Percentiles rank a stretch among this genome's conserved stretches.
Evolutionary conservation across 768 basidiomycete genomes (phyloP).

Genomic region (Fomitopsis pulvina): DNA sequence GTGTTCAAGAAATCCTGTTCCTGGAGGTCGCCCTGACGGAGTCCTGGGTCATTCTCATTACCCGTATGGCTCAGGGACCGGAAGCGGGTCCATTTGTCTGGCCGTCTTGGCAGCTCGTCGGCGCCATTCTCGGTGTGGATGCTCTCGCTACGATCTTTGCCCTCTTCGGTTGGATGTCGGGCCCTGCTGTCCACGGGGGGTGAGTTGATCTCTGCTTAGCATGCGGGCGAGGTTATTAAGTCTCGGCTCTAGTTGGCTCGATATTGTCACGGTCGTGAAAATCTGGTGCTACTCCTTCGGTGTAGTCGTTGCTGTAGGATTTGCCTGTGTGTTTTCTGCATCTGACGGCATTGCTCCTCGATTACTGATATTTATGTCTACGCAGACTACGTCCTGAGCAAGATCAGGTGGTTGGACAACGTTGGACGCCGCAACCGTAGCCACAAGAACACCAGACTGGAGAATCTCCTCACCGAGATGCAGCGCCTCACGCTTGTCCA

Average conservation of each 20-base stretch:
- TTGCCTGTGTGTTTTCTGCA: conserved; percentile 21
- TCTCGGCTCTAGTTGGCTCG: conserved; percentile 18
- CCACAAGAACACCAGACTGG: conserved; percentile 28
- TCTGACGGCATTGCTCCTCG: not conserved
- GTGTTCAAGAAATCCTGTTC: conserved; percentile 39
- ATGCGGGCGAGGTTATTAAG: not conserved
- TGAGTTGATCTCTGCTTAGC: not conserved
- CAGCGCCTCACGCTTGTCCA: conserved; percentile 36
- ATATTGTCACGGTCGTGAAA: conserved; percentile 36
- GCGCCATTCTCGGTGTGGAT: conserved; percentile 33
- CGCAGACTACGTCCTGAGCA: conserved; percentile 29
- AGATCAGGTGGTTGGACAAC: conserved; percentile 31
- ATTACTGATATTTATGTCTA: not conserved
- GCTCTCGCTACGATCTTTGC: conserved; percentile 36
- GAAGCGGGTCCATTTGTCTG: conserved; percentile 3
- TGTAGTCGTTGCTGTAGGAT: conserved; percentile 29
- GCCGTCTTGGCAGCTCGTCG: conserved; percentile 36
- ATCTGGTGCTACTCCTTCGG: conserved; percentile 36
- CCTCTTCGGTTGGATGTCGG: conserved; percentile 36
- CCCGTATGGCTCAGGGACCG: conserved; percentile 24
- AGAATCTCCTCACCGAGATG: conserved; percentile 34
- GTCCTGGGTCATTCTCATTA: conserved; percentile 27
- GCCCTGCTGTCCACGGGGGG: conserved; percentile 26
- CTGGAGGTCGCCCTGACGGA: conserved; percentile 44
- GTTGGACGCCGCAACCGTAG: conserved; percentile 30